These are phyloP conservation scores for Diphasiastrum complanatum DNA, from an alignment of 83 land plant genomes.

Conservation along the genomic window DNA sequence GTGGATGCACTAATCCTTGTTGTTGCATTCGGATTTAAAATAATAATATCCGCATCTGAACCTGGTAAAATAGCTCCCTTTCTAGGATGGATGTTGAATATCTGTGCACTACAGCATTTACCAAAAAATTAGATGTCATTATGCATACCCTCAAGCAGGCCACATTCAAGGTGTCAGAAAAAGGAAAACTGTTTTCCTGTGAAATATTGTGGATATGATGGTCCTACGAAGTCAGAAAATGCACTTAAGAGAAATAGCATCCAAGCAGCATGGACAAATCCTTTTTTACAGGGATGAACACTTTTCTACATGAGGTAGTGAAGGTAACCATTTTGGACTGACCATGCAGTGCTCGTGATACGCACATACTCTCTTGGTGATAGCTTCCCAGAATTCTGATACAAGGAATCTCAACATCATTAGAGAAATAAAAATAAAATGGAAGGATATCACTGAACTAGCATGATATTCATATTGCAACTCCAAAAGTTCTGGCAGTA, in stretches of 20 bases:
- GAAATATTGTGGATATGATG: no score
- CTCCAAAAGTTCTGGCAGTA: no score
- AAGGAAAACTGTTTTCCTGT: no score
- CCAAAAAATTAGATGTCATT: slow-evolving; percentile 1
- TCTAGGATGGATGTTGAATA: slow-evolving; percentile 88
- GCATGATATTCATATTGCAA: no score
- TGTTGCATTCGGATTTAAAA: slow-evolving; percentile 72
- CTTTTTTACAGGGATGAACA: no score
- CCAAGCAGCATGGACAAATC: background rate
- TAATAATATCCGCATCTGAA: slow-evolving; percentile 90
- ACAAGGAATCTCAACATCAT: background rate
- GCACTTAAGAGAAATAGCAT: no score
- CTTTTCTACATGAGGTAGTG: background rate
- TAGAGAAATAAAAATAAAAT: no score
- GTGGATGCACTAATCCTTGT: slow-evolving; percentile 52
- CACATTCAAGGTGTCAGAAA: background rate
- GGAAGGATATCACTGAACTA: no score
- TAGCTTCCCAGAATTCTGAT: slow-evolving; percentile 78
- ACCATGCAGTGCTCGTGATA: slow-evolving; percentile 96
- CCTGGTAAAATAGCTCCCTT: slow-evolving; percentile 90
- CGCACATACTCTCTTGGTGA: slow-evolving; percentile 79
- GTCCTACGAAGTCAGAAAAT: no score
- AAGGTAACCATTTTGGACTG: slow-evolving; percentile 4
- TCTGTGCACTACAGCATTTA: slow-evolving; percentile 59
- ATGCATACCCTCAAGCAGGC: background rate